Conservation (phyloP, 768 basidiomycete species). For the Mycena latifolia region DNA sequence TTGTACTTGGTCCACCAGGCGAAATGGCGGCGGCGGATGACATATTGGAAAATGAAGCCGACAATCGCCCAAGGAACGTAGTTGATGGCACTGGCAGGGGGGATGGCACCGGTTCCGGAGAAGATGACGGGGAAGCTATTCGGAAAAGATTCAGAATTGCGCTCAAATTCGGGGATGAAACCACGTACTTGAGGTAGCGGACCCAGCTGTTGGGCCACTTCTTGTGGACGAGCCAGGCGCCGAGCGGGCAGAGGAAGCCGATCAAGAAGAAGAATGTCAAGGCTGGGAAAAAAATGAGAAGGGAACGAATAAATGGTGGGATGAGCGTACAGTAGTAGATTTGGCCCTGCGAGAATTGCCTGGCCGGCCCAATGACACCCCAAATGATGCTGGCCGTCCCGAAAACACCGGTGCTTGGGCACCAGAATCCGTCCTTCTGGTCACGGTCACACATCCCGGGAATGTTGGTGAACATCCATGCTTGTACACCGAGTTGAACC, state of each 20-base stretch:
- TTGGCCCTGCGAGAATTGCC: constrained; percentile 55
- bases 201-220: constrained; percentile 75
- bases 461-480: constrained; percentile 83
- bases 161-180: background rate
- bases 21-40: constrained; percentile 70
- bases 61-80: constrained; percentile 76
- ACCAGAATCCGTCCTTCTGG: constrained; percentile 76
- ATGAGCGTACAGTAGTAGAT: constrained; percentile 23
- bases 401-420: constrained; percentile 78
- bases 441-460: constrained; percentile 65
- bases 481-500: constrained; percentile 80
- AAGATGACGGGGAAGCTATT: constrained; percentile 68
- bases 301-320: background rate
- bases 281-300: constrained; percentile 58
- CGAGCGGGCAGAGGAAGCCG: constrained; percentile 71
- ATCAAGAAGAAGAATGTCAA: constrained; percentile 83
- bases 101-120: constrained; percentile 70
- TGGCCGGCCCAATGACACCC: constrained; percentile 84
- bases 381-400: constrained; percentile 85
- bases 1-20: constrained; percentile 81
- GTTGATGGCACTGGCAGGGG: constrained; percentile 79
- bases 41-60: constrained; percentile 75
- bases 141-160: background rate
- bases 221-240: constrained; percentile 64
- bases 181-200: constrained; percentile 74